These are phyloP conservation scores for Dichotomopilus funicola DNA, from an alignment of 2,329 filamentous ascomycete genomes.

Conservation along the genomic window DNA sequence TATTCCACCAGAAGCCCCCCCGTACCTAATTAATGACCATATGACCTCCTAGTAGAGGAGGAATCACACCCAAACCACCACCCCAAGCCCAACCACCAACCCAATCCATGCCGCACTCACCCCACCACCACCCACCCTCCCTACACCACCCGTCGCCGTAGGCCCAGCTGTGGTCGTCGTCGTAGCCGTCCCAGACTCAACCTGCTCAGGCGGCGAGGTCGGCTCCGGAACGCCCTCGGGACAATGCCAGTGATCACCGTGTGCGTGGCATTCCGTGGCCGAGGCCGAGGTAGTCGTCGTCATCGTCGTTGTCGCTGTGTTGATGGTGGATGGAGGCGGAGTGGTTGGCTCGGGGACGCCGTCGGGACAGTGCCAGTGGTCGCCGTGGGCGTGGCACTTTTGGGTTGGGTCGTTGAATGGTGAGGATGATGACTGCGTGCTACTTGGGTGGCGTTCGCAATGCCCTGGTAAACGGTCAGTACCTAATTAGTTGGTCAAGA, in stretches of 20 bases:
- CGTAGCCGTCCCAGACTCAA: neutral
- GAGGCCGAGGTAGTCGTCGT: slow-evolving; percentile 4
- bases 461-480: slow-evolving; percentile 5
- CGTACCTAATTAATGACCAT: too few species aligned
- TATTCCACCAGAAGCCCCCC: too few species aligned
- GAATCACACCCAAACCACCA: neutral
- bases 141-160: neutral
- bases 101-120: neutral
- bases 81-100: neutral
- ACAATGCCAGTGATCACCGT: slow-evolving; percentile 10
- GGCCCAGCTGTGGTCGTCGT: neutral
- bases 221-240: slow-evolving; percentile 1
- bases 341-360: slow-evolving; percentile 11
- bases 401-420: neutral
- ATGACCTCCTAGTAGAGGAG: too few species aligned
- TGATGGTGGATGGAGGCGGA: neutral
- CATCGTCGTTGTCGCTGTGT: neutral
- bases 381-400: slow-evolving; percentile 4
- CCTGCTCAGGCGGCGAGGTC: neutral
- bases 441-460: slow-evolving; percentile 6
- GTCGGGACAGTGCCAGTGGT: slow-evolving; percentile 5
- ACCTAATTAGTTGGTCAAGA: neutral
- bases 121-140: neutral
- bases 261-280: slow-evolving; percentile 6
- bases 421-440: neutral